These are phyloP conservation scores for Pilasporangium apinafurcum DNA, from an alignment of 352 stramenopile genomes.

Conservation along the genomic window DNA sequence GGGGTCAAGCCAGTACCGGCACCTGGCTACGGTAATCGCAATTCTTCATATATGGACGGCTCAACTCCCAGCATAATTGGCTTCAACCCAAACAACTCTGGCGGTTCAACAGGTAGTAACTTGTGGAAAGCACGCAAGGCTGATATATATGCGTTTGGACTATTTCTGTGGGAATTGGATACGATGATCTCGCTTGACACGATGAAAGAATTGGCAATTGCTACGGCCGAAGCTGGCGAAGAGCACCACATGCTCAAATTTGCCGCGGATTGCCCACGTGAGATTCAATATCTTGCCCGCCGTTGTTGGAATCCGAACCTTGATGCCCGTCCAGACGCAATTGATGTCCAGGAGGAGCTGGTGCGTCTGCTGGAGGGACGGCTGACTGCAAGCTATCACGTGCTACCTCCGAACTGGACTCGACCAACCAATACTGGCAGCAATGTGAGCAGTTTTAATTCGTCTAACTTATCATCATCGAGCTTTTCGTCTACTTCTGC, in stretches of 20 bases:
- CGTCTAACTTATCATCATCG: constrained; percentile 33
- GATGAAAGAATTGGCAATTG: constrained; percentile 33
- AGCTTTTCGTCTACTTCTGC: constrained; percentile 30
- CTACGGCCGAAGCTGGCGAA: constrained; percentile 9
- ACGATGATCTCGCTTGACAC: constrained; percentile 59
- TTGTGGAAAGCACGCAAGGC: constrained; percentile 7
- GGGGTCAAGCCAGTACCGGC: constrained; percentile 8
- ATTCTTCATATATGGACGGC: constrained; percentile 19
- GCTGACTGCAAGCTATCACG: constrained; percentile 34
- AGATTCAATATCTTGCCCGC: constrained; percentile 43
- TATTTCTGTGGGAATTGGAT: constrained; percentile 72
- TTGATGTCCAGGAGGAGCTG: constrained; percentile 74
- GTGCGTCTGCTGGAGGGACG: constrained; percentile 62
- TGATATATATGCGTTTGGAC: constrained; percentile 68
- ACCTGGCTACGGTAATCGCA: too few species aligned
- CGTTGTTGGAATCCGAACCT: constrained; percentile 56
- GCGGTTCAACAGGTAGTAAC: not conserved
- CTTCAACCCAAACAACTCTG: too few species aligned
- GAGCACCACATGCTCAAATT: constrained; percentile 61
- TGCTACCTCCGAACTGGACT: constrained; percentile 44
- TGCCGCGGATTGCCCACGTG: constrained; percentile 43
- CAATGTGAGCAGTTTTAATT: constrained; percentile 30
- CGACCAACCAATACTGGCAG: constrained; percentile 35
- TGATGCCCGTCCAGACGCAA: constrained; percentile 35
- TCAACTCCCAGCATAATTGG: too few species aligned